Evolutionary conservation across 257 asterid genomes (phyloP).

Genomic region (Buddleja alternifolia): DNA sequence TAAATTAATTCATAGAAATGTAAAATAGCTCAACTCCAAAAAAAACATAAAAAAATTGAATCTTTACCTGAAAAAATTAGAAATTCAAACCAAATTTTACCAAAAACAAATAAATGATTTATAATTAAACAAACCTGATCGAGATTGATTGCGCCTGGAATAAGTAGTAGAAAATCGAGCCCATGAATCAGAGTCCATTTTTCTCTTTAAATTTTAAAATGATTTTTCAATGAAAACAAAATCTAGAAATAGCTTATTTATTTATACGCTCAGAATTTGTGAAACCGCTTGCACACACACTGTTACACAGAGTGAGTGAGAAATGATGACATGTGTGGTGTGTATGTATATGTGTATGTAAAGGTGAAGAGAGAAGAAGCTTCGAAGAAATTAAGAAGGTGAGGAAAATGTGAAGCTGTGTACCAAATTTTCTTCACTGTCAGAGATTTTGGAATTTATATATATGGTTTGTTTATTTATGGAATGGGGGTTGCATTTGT

Average conservation of each 20-base stretch:
- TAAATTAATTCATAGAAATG: neutral
- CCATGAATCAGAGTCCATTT: conserved; percentile 89
- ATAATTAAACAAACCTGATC: conserved; percentile 62
- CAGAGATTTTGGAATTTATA: conserved; percentile 21
- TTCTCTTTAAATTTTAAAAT: conserved; percentile 2
- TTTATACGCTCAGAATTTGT: conserved; percentile 14
- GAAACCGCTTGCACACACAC: conserved; percentile 34
- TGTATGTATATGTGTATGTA: neutral
- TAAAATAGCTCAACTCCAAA: neutral
- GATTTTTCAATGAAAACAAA: neutral
- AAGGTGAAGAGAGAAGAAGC: conserved; percentile 32
- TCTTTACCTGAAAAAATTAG: neutral
- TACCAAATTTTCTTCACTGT: conserved; percentile 38
- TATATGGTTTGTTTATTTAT: neutral
- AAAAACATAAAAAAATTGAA: neutral
- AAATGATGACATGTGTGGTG: conserved; percentile 12
- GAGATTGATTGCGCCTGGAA: conserved; percentile 61
- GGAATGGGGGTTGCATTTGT: conserved; percentile 13
- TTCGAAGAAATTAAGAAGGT: conserved; percentile 44
- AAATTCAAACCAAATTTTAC: neutral
- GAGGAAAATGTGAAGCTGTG: conserved; percentile 41
- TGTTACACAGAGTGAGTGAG: conserved; percentile 22
- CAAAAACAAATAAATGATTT: neutral
- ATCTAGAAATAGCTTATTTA: neutral
- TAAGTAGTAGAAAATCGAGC: conserved; percentile 50